Conservation (phyloP, 345 rosid species). For the Corymbia maculata region DNA sequence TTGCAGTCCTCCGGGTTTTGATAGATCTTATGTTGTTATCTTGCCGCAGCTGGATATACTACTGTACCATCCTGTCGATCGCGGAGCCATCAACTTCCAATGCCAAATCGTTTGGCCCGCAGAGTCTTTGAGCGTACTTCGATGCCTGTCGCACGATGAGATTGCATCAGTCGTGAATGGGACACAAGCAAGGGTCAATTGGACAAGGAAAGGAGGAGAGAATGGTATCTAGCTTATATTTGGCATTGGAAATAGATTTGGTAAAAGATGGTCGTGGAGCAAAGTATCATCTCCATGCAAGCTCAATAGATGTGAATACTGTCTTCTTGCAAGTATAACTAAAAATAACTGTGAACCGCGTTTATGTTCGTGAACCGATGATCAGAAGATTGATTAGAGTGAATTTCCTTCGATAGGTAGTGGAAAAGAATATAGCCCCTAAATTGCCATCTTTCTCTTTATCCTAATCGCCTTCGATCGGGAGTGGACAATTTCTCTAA, state of each 20-base stretch:
- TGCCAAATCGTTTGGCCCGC: constrained; percentile 13
- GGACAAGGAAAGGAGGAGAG: background rate
- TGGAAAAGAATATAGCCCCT: background rate
- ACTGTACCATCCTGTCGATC: constrained; percentile 7
- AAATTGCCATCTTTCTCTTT: background rate
- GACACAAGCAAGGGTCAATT: background rate
- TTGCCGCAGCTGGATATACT: constrained; percentile 9
- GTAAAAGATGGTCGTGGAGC: background rate
- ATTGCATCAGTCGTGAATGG: background rate
- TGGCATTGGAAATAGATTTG: background rate
- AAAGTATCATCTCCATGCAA: background rate
- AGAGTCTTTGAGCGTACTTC: constrained; percentile 12
- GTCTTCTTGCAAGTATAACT: background rate
- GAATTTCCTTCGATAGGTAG: background rate
- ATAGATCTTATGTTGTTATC: constrained; percentile 14
- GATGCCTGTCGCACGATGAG: constrained; percentile 14
- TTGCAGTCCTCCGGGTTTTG: constrained; percentile 1
- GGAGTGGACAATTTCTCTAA: too few species aligned
- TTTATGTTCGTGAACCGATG: background rate
- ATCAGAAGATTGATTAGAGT: background rate
- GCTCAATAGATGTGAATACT: background rate
- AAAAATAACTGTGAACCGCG: background rate
- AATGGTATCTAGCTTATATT: background rate
- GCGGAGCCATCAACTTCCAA: too few species aligned
- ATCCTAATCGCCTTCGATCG: background rate